Conservation (phyloP, 192 early-diverging fungal genomes). For the Hyaloraphidium curvatum region DNA sequence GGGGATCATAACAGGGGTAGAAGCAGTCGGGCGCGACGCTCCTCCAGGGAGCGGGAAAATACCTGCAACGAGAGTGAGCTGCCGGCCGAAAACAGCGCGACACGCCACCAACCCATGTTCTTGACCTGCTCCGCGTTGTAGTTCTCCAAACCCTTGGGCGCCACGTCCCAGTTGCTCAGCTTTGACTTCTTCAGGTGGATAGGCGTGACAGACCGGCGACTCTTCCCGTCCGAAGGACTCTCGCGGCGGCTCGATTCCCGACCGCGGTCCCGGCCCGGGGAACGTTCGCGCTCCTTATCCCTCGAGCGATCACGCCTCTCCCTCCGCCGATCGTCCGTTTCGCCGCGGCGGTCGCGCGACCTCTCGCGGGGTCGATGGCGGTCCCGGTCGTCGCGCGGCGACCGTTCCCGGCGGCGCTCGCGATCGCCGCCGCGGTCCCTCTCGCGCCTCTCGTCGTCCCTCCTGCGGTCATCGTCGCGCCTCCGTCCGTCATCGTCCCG, state of each 20-base stretch:
- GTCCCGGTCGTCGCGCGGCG: not conserved
- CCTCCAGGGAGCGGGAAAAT: conserved; percentile 61
- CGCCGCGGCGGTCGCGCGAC: conserved; percentile 17
- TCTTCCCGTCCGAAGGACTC: conserved; percentile 15
- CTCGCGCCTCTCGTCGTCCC: no score
- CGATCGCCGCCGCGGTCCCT: not conserved
- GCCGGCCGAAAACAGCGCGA: conserved; percentile 13
- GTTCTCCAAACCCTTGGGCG: conserved; percentile 73
- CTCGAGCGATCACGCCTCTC: conserved; percentile 16
- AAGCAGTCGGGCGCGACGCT: conserved; percentile 4
- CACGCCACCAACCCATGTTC: conserved; percentile 34
- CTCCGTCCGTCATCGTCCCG: no score
- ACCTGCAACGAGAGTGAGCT: conserved; percentile 21
- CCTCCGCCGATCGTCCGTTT: conserved; percentile 15
- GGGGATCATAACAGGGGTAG: not conserved
- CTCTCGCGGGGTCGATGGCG: conserved; percentile 15
- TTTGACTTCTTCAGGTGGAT: conserved; percentile 57
- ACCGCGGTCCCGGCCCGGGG: conserved; percentile 10
- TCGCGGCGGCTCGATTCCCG: conserved; percentile 13
- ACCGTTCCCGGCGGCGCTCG: not conserved
- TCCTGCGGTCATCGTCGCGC: no score
- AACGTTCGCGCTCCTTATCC: conserved; percentile 15
- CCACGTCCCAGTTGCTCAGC: conserved; percentile 79
- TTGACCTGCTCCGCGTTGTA: conserved; percentile 75
- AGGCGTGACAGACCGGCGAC: conserved; percentile 34